These are phyloP conservation scores for Colletotrichum ledebouriae DNA, from an alignment of 2,329 filamentous ascomycete species.

Conservation along the genomic window DNA sequence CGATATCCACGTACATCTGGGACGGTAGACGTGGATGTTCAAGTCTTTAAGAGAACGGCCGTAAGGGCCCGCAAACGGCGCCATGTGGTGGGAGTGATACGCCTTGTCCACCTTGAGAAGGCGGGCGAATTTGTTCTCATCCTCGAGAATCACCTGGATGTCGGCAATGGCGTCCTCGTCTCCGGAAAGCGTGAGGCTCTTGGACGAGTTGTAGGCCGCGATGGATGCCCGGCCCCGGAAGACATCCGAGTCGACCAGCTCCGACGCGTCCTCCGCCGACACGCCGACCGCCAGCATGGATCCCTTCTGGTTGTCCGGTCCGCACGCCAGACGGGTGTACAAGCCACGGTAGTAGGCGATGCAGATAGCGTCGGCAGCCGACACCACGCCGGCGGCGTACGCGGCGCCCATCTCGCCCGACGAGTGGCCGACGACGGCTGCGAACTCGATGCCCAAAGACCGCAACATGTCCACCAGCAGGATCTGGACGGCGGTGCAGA, in stretches of 20 bases:
- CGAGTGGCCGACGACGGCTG: not conserved
- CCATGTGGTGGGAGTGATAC: not conserved
- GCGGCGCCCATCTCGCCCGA: too few relatives aligned
- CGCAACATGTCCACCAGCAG: not conserved
- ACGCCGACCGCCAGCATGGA: too few relatives aligned
- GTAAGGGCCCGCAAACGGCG: not conserved
- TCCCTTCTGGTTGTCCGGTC: too few relatives aligned
- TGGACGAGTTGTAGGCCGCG: conserved; percentile 45
- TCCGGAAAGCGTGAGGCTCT: conserved; percentile 43
- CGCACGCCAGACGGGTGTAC: too few relatives aligned
- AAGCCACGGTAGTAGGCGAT: too few relatives aligned
- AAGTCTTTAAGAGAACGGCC: conserved; percentile 1
- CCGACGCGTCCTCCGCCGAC: conserved; percentile 34
- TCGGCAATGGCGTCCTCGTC: not conserved
- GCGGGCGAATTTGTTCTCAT: not conserved
- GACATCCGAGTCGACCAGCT: conserved; percentile 10
- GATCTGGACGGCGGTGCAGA: not conserved
- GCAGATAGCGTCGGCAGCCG: too few relatives aligned
- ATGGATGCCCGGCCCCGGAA: conserved; percentile 43
- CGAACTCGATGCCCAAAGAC: not conserved
- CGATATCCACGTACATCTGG: not conserved
- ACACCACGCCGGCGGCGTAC: too few relatives aligned
- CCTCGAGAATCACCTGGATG: not conserved
- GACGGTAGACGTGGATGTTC: not conserved
- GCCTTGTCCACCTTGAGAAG: not conserved